Conservation (phyloP, 2,329 filamentous ascomycete species). For the Aspergillus costaricaensis region DNA sequence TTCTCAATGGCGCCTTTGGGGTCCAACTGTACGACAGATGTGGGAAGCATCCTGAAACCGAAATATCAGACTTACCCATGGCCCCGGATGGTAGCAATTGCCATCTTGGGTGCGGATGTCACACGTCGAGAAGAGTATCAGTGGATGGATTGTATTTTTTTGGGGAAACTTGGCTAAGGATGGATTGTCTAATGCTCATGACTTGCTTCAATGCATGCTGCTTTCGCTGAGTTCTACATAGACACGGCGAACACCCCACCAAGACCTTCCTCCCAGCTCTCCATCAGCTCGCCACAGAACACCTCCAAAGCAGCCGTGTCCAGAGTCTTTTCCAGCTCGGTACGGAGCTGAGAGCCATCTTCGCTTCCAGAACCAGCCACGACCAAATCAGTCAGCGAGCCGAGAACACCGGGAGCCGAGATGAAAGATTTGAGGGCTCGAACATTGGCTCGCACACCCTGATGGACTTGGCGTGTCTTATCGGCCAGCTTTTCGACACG, state of each 20-base stretch:
- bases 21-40: neutral
- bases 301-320: slow-evolving; percentile 44
- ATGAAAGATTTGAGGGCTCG: slow-evolving; percentile 41
- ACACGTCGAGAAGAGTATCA: neutral
- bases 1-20: neutral
- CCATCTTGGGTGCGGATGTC: neutral
- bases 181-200: neutral
- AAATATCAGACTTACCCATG: neutral
- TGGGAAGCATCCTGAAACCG: neutral
- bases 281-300: slow-evolving; percentile 48
- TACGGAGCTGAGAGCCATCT: slow-evolving; percentile 30
- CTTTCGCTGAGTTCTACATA: slow-evolving; percentile 23
- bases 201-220: neutral
- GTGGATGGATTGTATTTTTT: neutral
- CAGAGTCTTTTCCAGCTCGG: slow-evolving; percentile 38
- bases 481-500: slow-evolving; percentile 32
- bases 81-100: neutral
- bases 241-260: slow-evolving; percentile 40
- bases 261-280: slow-evolving; percentile 51
- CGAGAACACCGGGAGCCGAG: slow-evolving; percentile 44
- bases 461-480: slow-evolving; percentile 31
- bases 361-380: slow-evolving; percentile 28
- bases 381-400: slow-evolving; percentile 43
- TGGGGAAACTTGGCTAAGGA: neutral
- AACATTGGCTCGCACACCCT: slow-evolving; percentile 38